Base-by-base conservation (phyloP, 257 asterid species). In the Coffea eugenioides region DNA sequence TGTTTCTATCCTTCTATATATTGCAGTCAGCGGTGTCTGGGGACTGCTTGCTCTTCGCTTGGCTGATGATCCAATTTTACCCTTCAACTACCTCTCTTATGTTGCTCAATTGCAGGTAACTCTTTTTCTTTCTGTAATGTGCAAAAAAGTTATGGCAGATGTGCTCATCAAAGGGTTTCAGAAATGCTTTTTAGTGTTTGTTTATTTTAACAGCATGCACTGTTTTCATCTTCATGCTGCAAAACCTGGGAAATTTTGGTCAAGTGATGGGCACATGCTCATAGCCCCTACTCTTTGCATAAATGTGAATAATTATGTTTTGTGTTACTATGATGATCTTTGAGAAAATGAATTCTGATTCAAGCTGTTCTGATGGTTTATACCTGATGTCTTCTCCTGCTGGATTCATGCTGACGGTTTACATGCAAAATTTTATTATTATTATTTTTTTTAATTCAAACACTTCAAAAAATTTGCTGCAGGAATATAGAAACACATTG, bases 41-140 rank as follows among this genome's bases (percentile, higher is more conserved):
- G 99, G 99, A 82, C 97, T 93, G 77, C 89, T 93, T 84, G 97
- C 94, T 2, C 92, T 95, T 85, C 93, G 74, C 84, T 88, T 95
- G 73, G 98, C 97, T 34, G 92, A 89, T 83, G 97, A 95, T 85
- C 91, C 87, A 20, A 81, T 95, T 73, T 85, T 95, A 81, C 99
- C 97, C 64, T 93, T 93, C 85, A 93, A 92, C 87, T 93, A 93
- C 86, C 83, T 88, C 75, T 82, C 97, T 45, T 95, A 95, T 80
- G 97, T 94, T 73, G 80, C 80, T 70, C 94, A 90, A 86, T 86
- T 95, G 84, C 92, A 86, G 98, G 99, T 95, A 80, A 36, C 57
- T 59, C 25, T 72, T 66, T 6, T 20, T 54, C 6, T 27, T 48
- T 36, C 21, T 21, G 8, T 5, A 25, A n/a, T 10, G 43, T 39